Evolutionary conservation across 331 rosid species (phyloP).

Genomic region (Erythrophleum ivorense): DNA sequence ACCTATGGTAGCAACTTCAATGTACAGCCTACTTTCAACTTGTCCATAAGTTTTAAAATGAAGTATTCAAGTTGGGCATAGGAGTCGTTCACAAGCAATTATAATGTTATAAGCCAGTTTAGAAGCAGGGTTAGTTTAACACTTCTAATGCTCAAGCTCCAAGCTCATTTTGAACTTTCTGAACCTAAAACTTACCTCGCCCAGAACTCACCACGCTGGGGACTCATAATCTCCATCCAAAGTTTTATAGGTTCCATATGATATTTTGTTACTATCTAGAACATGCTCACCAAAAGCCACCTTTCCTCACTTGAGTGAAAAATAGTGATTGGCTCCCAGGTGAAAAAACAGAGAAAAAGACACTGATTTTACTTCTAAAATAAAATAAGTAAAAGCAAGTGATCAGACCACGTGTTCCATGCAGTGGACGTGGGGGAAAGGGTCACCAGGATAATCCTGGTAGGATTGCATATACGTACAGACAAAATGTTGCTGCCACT

Average conservation of each 20-base stretch:
- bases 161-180: background rate
- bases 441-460: background rate
- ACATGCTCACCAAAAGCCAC: background rate
- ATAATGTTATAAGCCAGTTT: background rate
- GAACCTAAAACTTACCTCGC: background rate
- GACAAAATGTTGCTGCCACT: background rate
- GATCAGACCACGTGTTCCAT: background rate
- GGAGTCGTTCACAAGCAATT: background rate
- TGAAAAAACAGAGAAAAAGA: no score
- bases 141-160: background rate
- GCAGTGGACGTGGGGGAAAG: background rate
- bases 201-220: background rate
- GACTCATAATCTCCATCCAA: background rate
- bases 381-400: background rate
- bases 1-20: background rate
- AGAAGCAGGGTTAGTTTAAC: background rate
- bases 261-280: background rate
- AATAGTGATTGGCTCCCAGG: background rate
- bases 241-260: background rate
- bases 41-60: background rate
- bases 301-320: background rate
- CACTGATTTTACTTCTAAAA: background rate
- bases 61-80: background rate
- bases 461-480: background rate
- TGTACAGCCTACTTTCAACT: background rate